Base-by-base conservation (phyloP, 352 stramenopile genomes). In the Blastocystis sp. region DNA sequence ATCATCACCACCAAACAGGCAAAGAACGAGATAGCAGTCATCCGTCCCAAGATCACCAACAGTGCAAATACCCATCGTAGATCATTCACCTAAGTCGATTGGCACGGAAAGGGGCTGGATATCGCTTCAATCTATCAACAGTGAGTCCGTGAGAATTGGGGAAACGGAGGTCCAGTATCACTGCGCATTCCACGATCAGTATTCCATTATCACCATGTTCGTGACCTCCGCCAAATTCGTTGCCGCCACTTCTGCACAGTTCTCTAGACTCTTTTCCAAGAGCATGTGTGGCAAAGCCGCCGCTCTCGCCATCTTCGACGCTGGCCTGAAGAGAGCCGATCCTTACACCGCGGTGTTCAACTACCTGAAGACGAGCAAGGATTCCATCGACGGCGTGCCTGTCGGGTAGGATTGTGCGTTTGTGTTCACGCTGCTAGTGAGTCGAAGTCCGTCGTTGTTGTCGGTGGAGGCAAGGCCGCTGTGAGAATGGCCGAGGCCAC, bases 381-480 rank as follows among this genome's bases (percentile, higher is more conserved):
- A 76, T 71, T 48, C 64, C 19, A 48, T 86, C 17, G 76, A 86
- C 43, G 76, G 76, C 14, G 43, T 79, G 56, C 69, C 43, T 34
- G 69, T 79, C 1, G 69, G 76, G 61, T 70, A 74, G 48, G 59
- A 9, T n/a, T 86, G 62, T 76, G 21, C 74, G 43, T 34, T 60
- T 14, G 41, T 3, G 74, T 56, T 53, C 11, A 71, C 14, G 14
- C 14, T 5, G 11, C 10, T 86, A 76, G 56, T 23, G 56, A 64
- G 48, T 88, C 67, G 1, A 45, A 74, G 21, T 60, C 48, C 2
- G 80, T 90, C 17, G 28, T 90, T n/a, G 43, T 90, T 38, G 66
- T 82, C 23, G 88, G 80, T n/a, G 86, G 65, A 48, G 88, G 88
- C 19, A 90, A 90, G 74, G 88, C 80, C n/a, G 62, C 69, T 41